These are phyloP conservation scores for Backusella australiensis DNA, from an alignment of 192 early-diverging fungal genomes.

Conservation along the genomic window DNA sequence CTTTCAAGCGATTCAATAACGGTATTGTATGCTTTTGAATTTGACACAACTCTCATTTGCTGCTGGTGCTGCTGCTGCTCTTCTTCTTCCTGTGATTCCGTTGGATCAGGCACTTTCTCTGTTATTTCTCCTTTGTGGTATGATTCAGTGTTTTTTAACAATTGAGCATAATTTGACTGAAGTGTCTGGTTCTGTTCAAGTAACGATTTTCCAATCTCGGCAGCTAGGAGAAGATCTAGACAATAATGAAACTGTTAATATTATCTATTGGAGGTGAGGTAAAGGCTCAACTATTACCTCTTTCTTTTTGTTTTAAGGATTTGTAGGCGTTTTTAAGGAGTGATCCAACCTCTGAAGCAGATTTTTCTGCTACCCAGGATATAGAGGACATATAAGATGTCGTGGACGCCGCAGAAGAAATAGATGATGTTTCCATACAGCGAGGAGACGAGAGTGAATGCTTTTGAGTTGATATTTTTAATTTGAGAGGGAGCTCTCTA, in stretches of 20 bases:
- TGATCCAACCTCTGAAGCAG: conserved; percentile 25
- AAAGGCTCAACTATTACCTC: conserved; percentile 9
- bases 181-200: conserved; percentile 38
- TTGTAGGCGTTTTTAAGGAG: conserved; percentile 34
- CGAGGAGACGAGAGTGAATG: not conserved
- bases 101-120: not conserved
- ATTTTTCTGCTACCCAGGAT: conserved; percentile 27
- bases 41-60: conserved; percentile 1
- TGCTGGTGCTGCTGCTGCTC: not conserved
- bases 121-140: not conserved
- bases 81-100: not conserved
- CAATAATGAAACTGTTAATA: not conserved
- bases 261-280: not conserved
- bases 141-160: conserved; percentile 9
- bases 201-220: conserved; percentile 43
- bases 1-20: conserved; percentile 27
- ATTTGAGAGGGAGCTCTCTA: conserved; percentile 2
- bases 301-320: conserved; percentile 29
- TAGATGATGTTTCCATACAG: not conserved
- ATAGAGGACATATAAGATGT: conserved; percentile 25
- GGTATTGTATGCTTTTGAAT: conserved; percentile 2
- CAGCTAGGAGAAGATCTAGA: conserved; percentile 38
- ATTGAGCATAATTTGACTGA: conserved; percentile 35
- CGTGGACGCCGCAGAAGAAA: conserved; percentile 26
- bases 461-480: not conserved